Evolutionary conservation across 164 flowering plant species (phyloP), one percentile per base, ranked within the genome.

Genomic region (Vitis riparia): DNA sequence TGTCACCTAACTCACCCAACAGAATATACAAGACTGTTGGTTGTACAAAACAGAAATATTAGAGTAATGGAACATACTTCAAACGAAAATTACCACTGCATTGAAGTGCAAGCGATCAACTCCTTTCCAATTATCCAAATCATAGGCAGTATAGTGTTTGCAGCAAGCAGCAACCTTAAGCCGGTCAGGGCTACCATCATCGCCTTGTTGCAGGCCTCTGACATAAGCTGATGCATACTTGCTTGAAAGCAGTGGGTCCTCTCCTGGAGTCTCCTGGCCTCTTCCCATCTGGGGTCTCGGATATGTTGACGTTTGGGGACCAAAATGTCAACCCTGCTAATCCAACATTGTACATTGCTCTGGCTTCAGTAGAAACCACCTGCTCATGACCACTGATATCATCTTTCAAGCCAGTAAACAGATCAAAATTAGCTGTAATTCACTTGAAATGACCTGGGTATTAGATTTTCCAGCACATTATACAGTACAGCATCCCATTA

Each of bases 21-120:
- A 19, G 11, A 58, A 12, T 27, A 55, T 14, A 7, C n/a, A 12
- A 15, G 23, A 11, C 0, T 50, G 0, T 16, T 17, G 17, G 3
- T 4, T 1, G n/a, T 32, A 69, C 2, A 65, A 15, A 23, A 66
- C 9, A 32, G 13, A 68, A 17, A 16, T 47, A 61, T 15, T n/a
- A 19, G 19, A 17, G 15, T 47, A 13, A 64, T n/a, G 29, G 0
- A 11, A 59, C 19, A 37, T 1, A 11, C 9, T 57, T 62, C n/a
- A 12, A 37, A 4, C 27, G 7, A 14, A 56, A 10, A 37, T 67
- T 88, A 93, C 99, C 86, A 81, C 66, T 30, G 76, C 79, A 55
- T 76, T 58, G 32, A 72, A 76, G 44, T 47, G 66, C 2, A 13
- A 59, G 2, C 79, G 49, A 55, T 58, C 67, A 23, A 61, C 59